Evolutionary conservation across 1,284 basidiomycete genomes (phyloP).

Genomic region (Omphalotus olearius): DNA sequence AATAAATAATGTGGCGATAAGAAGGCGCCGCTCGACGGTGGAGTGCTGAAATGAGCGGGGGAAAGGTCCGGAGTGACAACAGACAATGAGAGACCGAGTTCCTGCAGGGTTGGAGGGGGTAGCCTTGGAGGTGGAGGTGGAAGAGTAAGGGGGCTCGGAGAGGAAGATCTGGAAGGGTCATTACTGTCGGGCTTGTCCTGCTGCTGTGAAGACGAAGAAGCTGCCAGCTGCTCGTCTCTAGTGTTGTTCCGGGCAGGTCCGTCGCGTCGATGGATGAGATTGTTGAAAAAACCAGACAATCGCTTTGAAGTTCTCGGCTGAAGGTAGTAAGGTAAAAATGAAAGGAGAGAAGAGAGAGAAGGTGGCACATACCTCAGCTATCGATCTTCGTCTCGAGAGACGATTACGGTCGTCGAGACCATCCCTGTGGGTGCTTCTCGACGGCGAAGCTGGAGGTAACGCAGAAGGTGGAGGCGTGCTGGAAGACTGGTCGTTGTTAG

Average conservation of each 20-base stretch:
- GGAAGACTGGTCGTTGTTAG: slow-evolving; percentile 14
- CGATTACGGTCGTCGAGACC: slow-evolving; percentile 28
- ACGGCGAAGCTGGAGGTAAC: slow-evolving; percentile 24
- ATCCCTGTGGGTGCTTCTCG: slow-evolving; percentile 20
- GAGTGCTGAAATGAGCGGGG: slow-evolving; percentile 71
- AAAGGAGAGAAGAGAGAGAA: slow-evolving; percentile 4
- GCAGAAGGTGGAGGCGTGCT: slow-evolving; percentile 22
- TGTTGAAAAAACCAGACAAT: slow-evolving; percentile 77
- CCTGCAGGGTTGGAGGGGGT: slow-evolving; percentile 64
- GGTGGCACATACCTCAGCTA: slow-evolving; percentile 38
- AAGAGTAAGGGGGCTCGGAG: slow-evolving; percentile 34
- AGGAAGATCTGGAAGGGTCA: slow-evolving; percentile 19
- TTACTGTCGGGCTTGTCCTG: neutral
- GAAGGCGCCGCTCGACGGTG: slow-evolving; percentile 73
- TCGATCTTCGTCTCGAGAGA: slow-evolving; percentile 34
- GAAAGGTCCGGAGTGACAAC: slow-evolving; percentile 63
- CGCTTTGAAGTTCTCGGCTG: slow-evolving; percentile 63
- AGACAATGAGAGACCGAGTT: slow-evolving; percentile 68
- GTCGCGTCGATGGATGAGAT: slow-evolving; percentile 70
- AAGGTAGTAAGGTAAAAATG: slow-evolving; percentile 14
- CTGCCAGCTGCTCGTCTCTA: slow-evolving; percentile 25
- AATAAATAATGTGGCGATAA: slow-evolving; percentile 76
- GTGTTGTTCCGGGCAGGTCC: slow-evolving; percentile 23
- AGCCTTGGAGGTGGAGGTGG: slow-evolving; percentile 64
- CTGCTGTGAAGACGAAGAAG: slow-evolving; percentile 15